These are phyloP conservation scores for Nemania abortiva DNA, from an alignment of 2,329 filamentous ascomycete genomes.

Conservation along the genomic window DNA sequence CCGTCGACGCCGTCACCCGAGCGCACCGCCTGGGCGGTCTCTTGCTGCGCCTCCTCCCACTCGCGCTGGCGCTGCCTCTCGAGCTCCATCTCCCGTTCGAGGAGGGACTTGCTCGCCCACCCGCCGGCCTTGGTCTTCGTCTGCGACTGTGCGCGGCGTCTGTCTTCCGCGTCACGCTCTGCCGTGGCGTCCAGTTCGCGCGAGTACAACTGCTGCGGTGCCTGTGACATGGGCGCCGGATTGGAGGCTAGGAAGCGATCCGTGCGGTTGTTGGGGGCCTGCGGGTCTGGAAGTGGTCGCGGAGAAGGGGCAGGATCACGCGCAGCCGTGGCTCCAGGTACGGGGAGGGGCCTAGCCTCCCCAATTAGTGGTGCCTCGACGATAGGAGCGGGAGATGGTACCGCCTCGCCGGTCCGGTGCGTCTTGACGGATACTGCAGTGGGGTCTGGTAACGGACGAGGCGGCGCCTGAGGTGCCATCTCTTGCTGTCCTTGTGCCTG, in stretches of 20 bases:
- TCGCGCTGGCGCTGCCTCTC: conserved; percentile 81
- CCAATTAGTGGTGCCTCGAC: conserved; percentile 56
- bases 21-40: conserved; percentile 67
- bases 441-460: conserved; percentile 59
- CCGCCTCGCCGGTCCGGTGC: conserved; percentile 46
- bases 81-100: conserved; percentile 84
- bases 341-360: conserved; percentile 65
- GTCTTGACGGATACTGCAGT: conserved; percentile 48
- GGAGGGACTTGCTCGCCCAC: conserved; percentile 75
- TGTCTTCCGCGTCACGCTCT: conserved; percentile 73
- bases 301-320: conserved; percentile 39
- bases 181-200: conserved; percentile 67
- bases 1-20: conserved; percentile 69
- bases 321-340: conserved; percentile 56
- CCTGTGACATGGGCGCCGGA: conserved; percentile 59
- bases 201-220: conserved; percentile 64
- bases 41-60: conserved; percentile 82
- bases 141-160: conserved; percentile 69
- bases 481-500: conserved; percentile 51
- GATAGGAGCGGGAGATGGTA: conserved; percentile 40
- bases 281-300: conserved; percentile 49
- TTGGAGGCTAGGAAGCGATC: conserved; percentile 69
- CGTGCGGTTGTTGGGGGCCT: conserved; percentile 62
- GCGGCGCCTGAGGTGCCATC: conserved; percentile 45
- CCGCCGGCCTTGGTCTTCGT: conserved; percentile 71